Percentiles rank a stretch among this genome's conserved stretches.
Conservation (phyloP, 1,139 yeast species). For the Saccharomyces uvarum region DNA sequence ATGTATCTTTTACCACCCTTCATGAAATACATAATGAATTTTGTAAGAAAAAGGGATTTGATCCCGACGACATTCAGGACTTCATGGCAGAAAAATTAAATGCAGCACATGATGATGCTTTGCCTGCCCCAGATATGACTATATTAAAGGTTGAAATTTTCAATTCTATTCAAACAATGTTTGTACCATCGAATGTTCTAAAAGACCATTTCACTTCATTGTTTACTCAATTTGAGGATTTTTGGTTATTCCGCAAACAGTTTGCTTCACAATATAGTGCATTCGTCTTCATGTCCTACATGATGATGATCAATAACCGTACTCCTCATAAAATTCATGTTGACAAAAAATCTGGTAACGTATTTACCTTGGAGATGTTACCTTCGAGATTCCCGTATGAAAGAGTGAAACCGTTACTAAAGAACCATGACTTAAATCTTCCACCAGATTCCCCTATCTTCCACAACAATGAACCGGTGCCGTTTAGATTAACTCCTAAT, state of each 20-base stretch:
- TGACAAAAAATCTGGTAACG: conserved; percentile 74
- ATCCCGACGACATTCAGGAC: conserved; percentile 84
- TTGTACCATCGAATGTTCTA: conserved; percentile 81
- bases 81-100: conserved; percentile 80
- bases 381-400: conserved; percentile 55
- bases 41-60: conserved; percentile 66
- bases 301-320: conserved; percentile 90
- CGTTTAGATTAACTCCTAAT: conserved; percentile 93
- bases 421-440: conserved; percentile 47
- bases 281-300: conserved; percentile 82
- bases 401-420: conserved; percentile 37
- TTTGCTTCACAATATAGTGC: conserved; percentile 96
- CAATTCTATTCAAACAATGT: conserved; percentile 76
- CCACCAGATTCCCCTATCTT: conserved; percentile 77
- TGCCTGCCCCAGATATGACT: conserved; percentile 86
- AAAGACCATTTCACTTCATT: conserved; percentile 57
- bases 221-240: conserved; percentile 79
- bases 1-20: conserved; percentile 67
- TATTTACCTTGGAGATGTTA: conserved; percentile 92
- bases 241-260: conserved; percentile 94
- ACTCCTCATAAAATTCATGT: conserved; percentile 91
- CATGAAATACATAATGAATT: conserved; percentile 83
- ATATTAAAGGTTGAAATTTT: conserved; percentile 86
- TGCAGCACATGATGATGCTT: conserved; percentile 86
- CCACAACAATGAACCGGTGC: conserved; percentile 90